Evolutionary conservation across 495 filamentous ascomycete species (phyloP), one percentile per base, ranked within the genome.

Genomic region (Glarea lozoyensis): DNA sequence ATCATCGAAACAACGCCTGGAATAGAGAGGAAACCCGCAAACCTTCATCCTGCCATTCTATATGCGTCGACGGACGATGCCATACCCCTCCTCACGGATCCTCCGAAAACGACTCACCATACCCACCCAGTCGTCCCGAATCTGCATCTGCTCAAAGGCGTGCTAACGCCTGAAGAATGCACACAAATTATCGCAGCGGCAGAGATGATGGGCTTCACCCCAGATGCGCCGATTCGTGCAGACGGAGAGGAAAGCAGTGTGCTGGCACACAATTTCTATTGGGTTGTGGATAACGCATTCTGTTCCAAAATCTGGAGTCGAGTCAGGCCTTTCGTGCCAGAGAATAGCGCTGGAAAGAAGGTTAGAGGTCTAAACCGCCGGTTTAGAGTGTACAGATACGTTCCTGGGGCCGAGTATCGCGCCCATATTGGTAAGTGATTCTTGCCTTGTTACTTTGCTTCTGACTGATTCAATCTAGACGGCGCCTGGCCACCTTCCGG

Each of bases 261-360:
- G 31, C 53, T 72, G 0, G 68, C 68, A 1, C 68, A 72, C 49
- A 72, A 72, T 46, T 68, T 72, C 37, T 72, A 72, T 55, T 72
- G 68, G 67, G 56, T 72, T 19, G 57, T 67, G 18, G 68, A 72
- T 42, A 35, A 51, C 12, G 41, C 48, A 0, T 70, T 72, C 43
- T 53, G 60, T 43, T 52, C 64, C 17, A 61, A 43, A 12, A 57
- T 72, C 4, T 72, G 68, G 66, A 42, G 45, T 6, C 59, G 68
- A 11, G 60, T 72, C 5, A 24, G 59, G 6, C 49, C 51, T 9
- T 63, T 62, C 24, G 57, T 71, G 1, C 68, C 68, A 0, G 27
- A 51, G 3, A 38, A 37, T 0, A 46, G 68, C 10, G 53, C 56
- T 9, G 65, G 63, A 9, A 60, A 54, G 34, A 59, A 55, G n/a